A percentile compares a stretch with the other conserved stretches of the same genome.
Conservation (phyloP, 805 yeast genomes). For the Pichia thaimueangensis region DNA sequence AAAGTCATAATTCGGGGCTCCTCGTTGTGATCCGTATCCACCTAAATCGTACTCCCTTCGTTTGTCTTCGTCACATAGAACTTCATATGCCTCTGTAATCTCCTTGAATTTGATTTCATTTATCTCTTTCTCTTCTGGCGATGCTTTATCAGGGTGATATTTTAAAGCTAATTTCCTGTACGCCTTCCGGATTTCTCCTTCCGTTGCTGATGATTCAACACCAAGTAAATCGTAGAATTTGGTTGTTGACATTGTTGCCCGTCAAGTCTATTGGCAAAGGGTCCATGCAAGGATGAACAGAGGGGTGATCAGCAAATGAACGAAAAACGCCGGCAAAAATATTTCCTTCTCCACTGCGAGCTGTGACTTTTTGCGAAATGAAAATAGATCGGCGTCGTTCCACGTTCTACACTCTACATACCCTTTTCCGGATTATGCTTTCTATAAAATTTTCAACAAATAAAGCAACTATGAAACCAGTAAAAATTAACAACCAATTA, state of each 20-base stretch:
- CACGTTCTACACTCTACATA: no score
- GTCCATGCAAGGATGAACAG: no score
- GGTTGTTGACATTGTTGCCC: not conserved
- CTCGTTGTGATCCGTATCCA: conserved; percentile 11
- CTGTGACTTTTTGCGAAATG: no score
- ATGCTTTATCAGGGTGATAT: conserved; percentile 79
- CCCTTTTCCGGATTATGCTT: no score
- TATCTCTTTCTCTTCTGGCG: conserved; percentile 47
- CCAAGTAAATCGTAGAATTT: conserved; percentile 18
- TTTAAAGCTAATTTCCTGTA: conserved; percentile 76
- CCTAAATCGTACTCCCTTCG: conserved; percentile 51
- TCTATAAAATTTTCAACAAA: no score
- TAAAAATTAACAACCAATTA: no score
- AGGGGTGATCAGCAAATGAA: no score
- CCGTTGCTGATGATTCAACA: conserved; percentile 34
- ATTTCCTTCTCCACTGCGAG: no score
- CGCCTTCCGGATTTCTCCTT: conserved; percentile 72
- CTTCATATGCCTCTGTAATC: conserved; percentile 79
- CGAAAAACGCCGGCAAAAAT: no score
- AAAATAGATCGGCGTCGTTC: no score
- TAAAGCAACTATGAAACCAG: no score
- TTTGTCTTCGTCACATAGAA: conserved; percentile 62
- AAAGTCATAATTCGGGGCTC: conserved; percentile 17
- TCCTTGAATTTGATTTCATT: conserved; percentile 81
- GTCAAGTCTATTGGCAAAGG: no score